phyloP scores from a whole-genome alignment of 169 alveolate genomes.

The Toxoplasma gondii region DNA sequence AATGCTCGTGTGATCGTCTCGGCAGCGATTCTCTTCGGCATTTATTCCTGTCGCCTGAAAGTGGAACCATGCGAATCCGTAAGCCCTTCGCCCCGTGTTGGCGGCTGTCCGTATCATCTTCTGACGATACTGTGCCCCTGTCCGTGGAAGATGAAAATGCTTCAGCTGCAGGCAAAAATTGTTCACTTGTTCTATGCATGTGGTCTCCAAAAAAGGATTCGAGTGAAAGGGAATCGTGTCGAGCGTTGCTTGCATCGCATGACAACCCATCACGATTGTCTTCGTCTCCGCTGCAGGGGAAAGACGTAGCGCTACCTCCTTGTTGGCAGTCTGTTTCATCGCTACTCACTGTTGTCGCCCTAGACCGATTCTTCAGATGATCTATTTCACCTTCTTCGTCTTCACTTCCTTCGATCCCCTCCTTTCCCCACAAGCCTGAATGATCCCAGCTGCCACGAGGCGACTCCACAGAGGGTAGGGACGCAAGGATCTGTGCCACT shows the following conservation, averaged over 20 bases:
- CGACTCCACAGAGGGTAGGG: slow-evolving; percentile 4
- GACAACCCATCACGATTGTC: background rate
- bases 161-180: background rate
- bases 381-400: too few species aligned
- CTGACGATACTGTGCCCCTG: background rate
- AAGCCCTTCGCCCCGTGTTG: background rate
- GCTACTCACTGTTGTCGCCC: slow-evolving; percentile 9
- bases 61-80: background rate
- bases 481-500: slow-evolving; percentile 27
- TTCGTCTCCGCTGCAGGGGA: background rate
- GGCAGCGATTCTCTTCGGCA: background rate
- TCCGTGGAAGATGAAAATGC: background rate
- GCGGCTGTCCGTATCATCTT: background rate
- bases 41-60: background rate
- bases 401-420: background rate
- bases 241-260: background rate
- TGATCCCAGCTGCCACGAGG: background rate
- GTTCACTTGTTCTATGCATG: background rate
- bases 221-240: background rate
- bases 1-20: background rate
- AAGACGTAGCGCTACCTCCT: background rate
- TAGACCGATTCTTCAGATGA: background rate
- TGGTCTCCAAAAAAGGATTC: background rate
- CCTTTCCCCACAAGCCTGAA: background rate
- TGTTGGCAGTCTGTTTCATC: background rate